phyloP scores from a whole-genome alignment of 1,139 yeast species.

The Sugiyamaella castrensis region DNA sequence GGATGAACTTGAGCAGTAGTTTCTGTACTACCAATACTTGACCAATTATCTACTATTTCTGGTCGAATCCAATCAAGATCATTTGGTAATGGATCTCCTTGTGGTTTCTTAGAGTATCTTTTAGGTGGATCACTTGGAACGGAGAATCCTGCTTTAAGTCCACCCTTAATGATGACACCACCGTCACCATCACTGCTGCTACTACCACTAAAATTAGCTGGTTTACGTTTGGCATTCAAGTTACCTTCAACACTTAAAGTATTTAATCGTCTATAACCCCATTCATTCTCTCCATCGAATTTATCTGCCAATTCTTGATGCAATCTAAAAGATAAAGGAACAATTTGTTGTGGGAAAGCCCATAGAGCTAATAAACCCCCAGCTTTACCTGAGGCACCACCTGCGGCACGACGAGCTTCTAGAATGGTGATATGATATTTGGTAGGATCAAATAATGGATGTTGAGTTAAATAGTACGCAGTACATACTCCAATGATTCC shows the following conservation, averaged over 20 bases:
- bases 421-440: slow-evolving; percentile 81
- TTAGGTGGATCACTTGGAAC: slow-evolving; percentile 5
- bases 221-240: slow-evolving; percentile 33
- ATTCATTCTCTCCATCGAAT: slow-evolving; percentile 75
- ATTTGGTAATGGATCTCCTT: slow-evolving; percentile 49
- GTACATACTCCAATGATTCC: slow-evolving; percentile 96
- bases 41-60: slow-evolving; percentile 66
- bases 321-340: slow-evolving; percentile 78
- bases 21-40: slow-evolving; percentile 77
- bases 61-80: slow-evolving; percentile 81
- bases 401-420: slow-evolving; percentile 90
- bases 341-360: slow-evolving; percentile 96
- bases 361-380: slow-evolving; percentile 92
- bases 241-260: slow-evolving; percentile 89
- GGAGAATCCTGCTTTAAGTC: background rate
- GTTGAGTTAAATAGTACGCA: slow-evolving; percentile 82
- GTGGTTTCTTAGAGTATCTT: slow-evolving; percentile 6
- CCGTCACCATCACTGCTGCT: background rate
- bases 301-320: slow-evolving; percentile 80
- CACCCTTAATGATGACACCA: background rate
- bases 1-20: slow-evolving; percentile 98
- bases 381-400: slow-evolving; percentile 97
- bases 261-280: slow-evolving; percentile 91
- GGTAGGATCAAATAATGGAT: slow-evolving; percentile 69
- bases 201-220: slow-evolving; percentile 3